These are phyloP conservation scores for Microsporum audouinii DNA, from an alignment of 2,329 filamentous ascomycete species.

Conservation along the genomic window DNA sequence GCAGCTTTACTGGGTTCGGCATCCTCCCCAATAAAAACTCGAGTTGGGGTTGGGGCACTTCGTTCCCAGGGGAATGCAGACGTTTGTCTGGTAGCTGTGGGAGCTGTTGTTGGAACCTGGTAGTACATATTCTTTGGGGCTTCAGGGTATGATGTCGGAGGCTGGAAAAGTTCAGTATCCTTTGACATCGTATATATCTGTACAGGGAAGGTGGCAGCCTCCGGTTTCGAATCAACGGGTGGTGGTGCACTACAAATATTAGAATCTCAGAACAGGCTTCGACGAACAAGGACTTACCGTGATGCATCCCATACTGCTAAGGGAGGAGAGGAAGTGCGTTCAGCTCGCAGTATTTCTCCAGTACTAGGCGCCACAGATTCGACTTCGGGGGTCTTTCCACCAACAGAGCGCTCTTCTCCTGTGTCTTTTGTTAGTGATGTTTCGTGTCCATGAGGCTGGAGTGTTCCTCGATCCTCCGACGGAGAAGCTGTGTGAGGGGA, in stretches of 20 bases:
- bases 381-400: background rate
- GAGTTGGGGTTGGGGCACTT: conserved; percentile 49
- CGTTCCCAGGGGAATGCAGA: conserved; percentile 88
- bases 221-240: conserved; percentile 59
- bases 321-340: conserved; percentile 46
- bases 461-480: background rate
- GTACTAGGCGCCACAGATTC: background rate
- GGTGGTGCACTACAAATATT: conserved; percentile 44
- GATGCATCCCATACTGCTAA: conserved; percentile 52
- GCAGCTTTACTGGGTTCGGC: conserved; percentile 4
- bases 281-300: conserved; percentile 34
- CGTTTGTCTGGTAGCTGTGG: conserved; percentile 48
- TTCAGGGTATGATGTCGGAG: conserved; percentile 66
- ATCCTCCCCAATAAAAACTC: conserved; percentile 33
- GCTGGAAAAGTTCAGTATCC: conserved; percentile 61
- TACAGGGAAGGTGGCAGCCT: conserved; percentile 71
- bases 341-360: background rate
- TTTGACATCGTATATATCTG: conserved; percentile 74
- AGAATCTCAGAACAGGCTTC: conserved; percentile 8
- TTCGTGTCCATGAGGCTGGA: background rate
- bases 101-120: conserved; percentile 53
- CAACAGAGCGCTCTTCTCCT: background rate
- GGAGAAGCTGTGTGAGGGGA: conserved; percentile 6
- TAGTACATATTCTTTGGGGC: conserved; percentile 85
- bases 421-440: background rate